Evolutionary conservation across 768 basidiomycete genomes (phyloP).

Genomic region (Mycena polygramma): DNA sequence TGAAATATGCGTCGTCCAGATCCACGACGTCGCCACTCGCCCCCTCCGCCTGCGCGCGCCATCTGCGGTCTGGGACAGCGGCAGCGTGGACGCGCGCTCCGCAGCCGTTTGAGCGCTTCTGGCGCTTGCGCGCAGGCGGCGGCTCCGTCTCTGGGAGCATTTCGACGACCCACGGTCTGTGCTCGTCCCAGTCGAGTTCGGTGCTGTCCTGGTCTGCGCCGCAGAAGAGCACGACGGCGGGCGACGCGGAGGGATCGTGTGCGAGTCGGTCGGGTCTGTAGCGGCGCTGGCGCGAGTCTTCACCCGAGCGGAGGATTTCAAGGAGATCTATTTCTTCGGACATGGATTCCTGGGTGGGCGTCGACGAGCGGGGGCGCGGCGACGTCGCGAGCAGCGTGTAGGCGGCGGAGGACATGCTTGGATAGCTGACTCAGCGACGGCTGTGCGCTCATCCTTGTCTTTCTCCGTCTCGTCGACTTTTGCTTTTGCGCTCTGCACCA

Average conservation of each 20-base stretch:
- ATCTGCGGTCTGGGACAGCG: constrained; percentile 25
- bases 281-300: constrained; percentile 33
- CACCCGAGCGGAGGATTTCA: constrained; percentile 36
- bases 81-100: constrained; percentile 29
- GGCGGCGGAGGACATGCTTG: neutral
- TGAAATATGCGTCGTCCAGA: constrained; percentile 29
- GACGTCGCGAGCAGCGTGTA: constrained; percentile 12
- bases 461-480: too few species aligned
- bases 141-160: constrained; percentile 29
- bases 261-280: constrained; percentile 13
- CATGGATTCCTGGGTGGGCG: constrained; percentile 27
- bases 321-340: constrained; percentile 28
- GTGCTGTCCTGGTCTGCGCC: constrained; percentile 27
- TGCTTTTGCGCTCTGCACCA: too few species aligned
- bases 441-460: too few species aligned
- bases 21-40: constrained; percentile 18
- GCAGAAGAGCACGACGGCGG: constrained; percentile 31
- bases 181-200: constrained; percentile 30
- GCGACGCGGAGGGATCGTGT: neutral
- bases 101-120: constrained; percentile 34
- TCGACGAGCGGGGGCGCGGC: constrained; percentile 18
- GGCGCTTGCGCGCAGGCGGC: constrained; percentile 34
- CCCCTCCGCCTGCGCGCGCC: constrained; percentile 29
- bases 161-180: constrained; percentile 26
- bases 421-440: too few species aligned